Percentiles rank a stretch among this genome's conserved stretches.
Conservation (phyloP, 768 basidiomycete species). For the Psilocybe cyanescens region DNA sequence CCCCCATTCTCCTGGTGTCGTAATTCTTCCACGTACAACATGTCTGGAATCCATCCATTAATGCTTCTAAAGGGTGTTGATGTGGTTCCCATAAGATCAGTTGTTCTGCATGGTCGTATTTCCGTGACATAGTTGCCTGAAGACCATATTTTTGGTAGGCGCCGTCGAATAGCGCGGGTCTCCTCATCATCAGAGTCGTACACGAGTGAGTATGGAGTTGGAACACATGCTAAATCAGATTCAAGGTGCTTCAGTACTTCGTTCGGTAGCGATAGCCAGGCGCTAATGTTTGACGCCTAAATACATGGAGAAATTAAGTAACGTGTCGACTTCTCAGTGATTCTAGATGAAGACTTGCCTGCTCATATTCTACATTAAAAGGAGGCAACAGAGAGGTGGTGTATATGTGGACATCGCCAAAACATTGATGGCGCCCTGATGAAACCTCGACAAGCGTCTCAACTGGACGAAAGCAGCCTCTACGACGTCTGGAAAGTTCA, state of each 20-base stretch:
- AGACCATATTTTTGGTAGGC: conserved; percentile 4
- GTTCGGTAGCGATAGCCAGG: not conserved
- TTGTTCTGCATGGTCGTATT: not conserved
- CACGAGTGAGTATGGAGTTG: conserved; percentile 7
- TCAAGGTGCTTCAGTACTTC: not conserved
- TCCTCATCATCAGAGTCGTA: conserved; percentile 9
- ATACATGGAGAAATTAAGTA: not conserved
- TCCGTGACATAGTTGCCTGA: not conserved
- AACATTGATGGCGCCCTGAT: not conserved
- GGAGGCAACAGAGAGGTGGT: not conserved
- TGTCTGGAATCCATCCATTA: conserved; percentile 8
- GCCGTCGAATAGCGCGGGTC: conserved; percentile 1
- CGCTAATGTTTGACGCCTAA: not conserved
- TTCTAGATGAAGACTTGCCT: not conserved
- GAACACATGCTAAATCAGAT: not conserved
- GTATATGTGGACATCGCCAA: not conserved
- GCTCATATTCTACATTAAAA: not conserved
- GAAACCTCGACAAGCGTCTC: not conserved
- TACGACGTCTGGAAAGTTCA: not conserved
- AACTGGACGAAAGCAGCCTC: not conserved
- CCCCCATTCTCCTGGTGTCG: not conserved
- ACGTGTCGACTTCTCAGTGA: not conserved
- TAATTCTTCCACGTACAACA: conserved; percentile 2
- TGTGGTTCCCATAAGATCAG: not conserved
- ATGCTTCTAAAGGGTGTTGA: not conserved